Conservation (phyloP, 768 basidiomycete species). For the Leccinum disarticulatum region DNA sequence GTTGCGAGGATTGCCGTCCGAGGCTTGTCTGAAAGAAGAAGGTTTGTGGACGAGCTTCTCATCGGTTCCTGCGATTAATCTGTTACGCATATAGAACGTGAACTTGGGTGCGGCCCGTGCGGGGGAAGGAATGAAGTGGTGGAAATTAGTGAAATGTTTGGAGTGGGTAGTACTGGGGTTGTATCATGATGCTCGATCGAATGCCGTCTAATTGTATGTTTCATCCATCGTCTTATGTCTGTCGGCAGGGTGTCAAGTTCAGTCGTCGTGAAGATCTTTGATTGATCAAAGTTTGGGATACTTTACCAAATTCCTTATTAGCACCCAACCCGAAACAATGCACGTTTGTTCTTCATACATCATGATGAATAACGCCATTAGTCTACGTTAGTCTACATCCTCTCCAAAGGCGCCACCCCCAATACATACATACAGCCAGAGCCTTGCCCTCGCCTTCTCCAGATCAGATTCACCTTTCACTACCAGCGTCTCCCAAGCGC, state of each 20-base stretch:
- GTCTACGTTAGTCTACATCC: slow-evolving; percentile 60
- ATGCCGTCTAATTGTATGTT: not conserved
- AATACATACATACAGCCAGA: slow-evolving; percentile 90
- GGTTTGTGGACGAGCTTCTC: not conserved
- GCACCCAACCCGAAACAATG: no score
- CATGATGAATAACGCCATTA: no score
- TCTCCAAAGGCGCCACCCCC: slow-evolving; percentile 80
- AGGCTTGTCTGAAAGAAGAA: not conserved
- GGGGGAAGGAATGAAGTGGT: not conserved
- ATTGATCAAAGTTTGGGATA: not conserved
- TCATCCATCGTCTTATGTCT: not conserved
- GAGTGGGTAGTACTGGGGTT: not conserved
- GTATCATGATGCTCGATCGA: not conserved
- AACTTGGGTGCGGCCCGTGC: not conserved
- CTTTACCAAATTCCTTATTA: no score
- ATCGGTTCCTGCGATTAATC: not conserved
- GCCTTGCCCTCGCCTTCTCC: slow-evolving; percentile 76
- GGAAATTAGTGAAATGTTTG: not conserved
- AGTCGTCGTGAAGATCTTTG: not conserved
- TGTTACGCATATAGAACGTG: not conserved
- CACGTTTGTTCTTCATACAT: no score
- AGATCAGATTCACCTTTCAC: slow-evolving; percentile 80
- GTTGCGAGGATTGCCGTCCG: not conserved
- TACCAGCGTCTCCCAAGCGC: slow-evolving; percentile 88
- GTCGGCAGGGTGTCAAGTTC: not conserved